These are phyloP conservation scores for Gloeophyllum trabeum DNA, from an alignment of 768 basidiomycete species.

Conservation along the genomic window DNA sequence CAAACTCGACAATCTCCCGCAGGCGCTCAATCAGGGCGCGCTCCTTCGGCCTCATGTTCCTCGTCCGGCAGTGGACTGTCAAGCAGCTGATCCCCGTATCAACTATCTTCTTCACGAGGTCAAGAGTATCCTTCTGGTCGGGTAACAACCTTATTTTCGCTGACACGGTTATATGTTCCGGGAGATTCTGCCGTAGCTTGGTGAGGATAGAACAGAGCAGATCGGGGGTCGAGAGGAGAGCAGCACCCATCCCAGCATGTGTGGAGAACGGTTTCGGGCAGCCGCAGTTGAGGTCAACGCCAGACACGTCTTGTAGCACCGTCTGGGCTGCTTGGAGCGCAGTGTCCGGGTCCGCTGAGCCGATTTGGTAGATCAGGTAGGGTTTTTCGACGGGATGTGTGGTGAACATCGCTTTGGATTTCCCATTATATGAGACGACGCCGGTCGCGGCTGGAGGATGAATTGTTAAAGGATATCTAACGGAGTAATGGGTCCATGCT, in stretches of 20 bases:
- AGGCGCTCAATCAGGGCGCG: conserved; percentile 69
- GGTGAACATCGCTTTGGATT: conserved; percentile 77
- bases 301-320: conserved; percentile 83
- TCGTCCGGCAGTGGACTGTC: conserved; percentile 92
- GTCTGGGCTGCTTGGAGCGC: conserved; percentile 87
- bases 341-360: conserved; percentile 78
- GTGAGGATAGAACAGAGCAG: conserved; percentile 81
- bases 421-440: conserved; percentile 78
- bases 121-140: conserved; percentile 77
- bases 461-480: neutral
- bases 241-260: conserved; percentile 93
- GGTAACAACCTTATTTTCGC: conserved; percentile 90
- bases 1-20: conserved; percentile 78
- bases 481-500: conserved; percentile 19
- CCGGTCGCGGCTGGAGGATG: conserved; percentile 62
- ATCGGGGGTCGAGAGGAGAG: conserved; percentile 85
- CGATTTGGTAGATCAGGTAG: conserved; percentile 92
- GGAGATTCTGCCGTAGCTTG: conserved; percentile 62
- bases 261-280: conserved; percentile 97
- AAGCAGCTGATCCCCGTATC: conserved; percentile 81
- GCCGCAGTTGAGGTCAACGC: conserved; percentile 95
- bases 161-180: conserved; percentile 74
- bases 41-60: conserved; percentile 81
- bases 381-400: conserved; percentile 93
- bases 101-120: conserved; percentile 81